Evolutionary conservation across 768 basidiomycete genomes (phyloP).

Genomic region (Calocybe cyanea): DNA sequence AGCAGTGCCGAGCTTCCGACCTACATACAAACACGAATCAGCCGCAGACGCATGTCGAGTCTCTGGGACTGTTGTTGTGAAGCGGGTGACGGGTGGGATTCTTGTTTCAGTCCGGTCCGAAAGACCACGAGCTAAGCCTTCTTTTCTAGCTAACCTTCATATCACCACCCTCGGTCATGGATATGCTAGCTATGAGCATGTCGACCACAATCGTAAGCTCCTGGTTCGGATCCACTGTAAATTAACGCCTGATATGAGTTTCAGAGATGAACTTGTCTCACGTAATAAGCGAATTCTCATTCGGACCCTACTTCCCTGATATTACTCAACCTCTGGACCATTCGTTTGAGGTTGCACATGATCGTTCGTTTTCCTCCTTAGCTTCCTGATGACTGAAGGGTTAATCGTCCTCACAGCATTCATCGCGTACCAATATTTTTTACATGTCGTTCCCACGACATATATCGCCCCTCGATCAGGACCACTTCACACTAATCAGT

Average conservation of each 20-base stretch:
- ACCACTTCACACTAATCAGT: slow-evolving; percentile 77
- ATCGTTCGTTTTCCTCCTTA: slow-evolving; percentile 46
- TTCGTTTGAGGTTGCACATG: slow-evolving; percentile 69
- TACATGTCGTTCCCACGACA: slow-evolving; percentile 93
- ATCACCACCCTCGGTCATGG: slow-evolving; percentile 95
- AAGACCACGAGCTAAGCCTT: not conserved
- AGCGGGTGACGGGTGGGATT: slow-evolving; percentile 78
- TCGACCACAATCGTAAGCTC: slow-evolving; percentile 76
- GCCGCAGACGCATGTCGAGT: slow-evolving; percentile 82
- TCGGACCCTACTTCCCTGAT: slow-evolving; percentile 93
- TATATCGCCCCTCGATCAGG: slow-evolving; percentile 72
- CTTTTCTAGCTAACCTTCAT: slow-evolving; percentile 73
- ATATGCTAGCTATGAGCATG: slow-evolving; percentile 82
- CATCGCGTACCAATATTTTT: slow-evolving; percentile 89
- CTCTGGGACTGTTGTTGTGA: slow-evolving; percentile 77
- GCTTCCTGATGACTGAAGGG: not conserved
- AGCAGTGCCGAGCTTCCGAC: slow-evolving; percentile 49
- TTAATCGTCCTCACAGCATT: slow-evolving; percentile 51
- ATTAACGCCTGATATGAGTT: not conserved
- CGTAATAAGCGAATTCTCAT: slow-evolving; percentile 95
- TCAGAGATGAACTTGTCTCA: slow-evolving; percentile 96
- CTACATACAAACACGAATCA: slow-evolving; percentile 66
- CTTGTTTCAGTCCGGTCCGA: not conserved
- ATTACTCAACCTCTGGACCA: slow-evolving; percentile 94
- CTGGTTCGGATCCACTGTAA: too few species aligned